Conservation (phyloP, 2,329 filamentous ascomycete species). For the Cordyceps javanica region DNA sequence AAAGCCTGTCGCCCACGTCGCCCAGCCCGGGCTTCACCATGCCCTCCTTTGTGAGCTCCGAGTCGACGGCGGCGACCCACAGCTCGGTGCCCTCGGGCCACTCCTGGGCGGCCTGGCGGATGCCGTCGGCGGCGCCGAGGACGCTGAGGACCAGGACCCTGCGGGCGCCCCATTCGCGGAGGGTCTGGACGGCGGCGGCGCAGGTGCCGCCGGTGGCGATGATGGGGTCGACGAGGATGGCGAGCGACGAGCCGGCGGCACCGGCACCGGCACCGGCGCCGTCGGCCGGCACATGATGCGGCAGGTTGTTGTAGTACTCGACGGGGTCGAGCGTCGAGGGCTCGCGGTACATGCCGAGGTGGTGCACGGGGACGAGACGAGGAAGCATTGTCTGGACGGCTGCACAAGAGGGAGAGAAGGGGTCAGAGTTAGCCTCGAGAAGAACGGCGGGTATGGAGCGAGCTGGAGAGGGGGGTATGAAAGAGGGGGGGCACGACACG, state of each 20-base stretch:
- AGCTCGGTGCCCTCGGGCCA: constrained; percentile 75
- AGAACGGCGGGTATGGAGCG: too few relatives aligned
- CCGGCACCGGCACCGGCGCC: constrained; percentile 31
- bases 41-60: constrained; percentile 64
- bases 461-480: neutral
- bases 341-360: constrained; percentile 92
- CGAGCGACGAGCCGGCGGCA: constrained; percentile 49
- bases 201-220: constrained; percentile 92
- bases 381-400: constrained; percentile 81
- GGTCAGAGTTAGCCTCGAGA: too few relatives aligned
- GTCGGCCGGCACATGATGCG: constrained; percentile 53
- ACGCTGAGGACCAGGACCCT: constrained; percentile 71
- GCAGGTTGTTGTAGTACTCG: constrained; percentile 97
- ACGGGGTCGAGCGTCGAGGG: constrained; percentile 80
- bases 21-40: constrained; percentile 90
- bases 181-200: constrained; percentile 79
- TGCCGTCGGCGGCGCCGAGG: constrained; percentile 65
- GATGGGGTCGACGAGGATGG: constrained; percentile 83
- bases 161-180: constrained; percentile 88
- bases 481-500: constrained; percentile 15
- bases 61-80: constrained; percentile 77
- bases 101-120: constrained; percentile 52
- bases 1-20: constrained; percentile 85
- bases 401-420: constrained; percentile 23
- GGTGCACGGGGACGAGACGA: constrained; percentile 73